phyloP scores from a whole-genome alignment of 2,329 filamentous ascomycete species.

The Hawksworthiomyces lignivorus region DNA sequence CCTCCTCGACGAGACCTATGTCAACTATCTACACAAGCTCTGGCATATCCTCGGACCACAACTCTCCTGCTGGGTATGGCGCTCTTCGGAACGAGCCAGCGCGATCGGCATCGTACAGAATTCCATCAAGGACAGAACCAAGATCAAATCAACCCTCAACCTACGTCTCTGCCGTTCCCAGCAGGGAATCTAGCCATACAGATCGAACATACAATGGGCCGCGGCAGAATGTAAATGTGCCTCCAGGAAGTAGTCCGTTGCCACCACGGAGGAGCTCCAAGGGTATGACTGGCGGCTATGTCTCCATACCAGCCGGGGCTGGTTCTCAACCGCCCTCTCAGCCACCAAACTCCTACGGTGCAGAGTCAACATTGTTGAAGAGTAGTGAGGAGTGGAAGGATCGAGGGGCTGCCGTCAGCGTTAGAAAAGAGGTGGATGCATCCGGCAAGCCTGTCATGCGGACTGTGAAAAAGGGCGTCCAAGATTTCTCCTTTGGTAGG shows the following conservation, averaged over 20 bases:
- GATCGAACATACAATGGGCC: constrained; percentile 24
- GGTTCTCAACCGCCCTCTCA: constrained; percentile 21
- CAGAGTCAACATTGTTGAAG: constrained; percentile 35
- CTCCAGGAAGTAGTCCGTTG: constrained; percentile 51
- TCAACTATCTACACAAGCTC: constrained; percentile 24
- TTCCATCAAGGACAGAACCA: constrained; percentile 50
- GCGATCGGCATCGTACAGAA: constrained; percentile 47
- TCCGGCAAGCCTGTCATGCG: constrained; percentile 75
- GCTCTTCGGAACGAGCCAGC: constrained; percentile 49
- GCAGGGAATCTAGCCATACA: constrained; percentile 53
- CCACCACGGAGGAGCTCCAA: constrained; percentile 73
- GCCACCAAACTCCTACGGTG: constrained; percentile 22
- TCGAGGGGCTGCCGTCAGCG: constrained; percentile 76
- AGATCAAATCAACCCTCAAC: constrained; percentile 43
- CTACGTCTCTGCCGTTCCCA: constrained; percentile 53
- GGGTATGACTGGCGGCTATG: constrained; percentile 54
- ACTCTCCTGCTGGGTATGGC: constrained; percentile 10
- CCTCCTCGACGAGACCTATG: constrained; percentile 22
- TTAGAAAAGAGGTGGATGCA: constrained; percentile 76
- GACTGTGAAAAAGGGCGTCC: constrained; percentile 91
- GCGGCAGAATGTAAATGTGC: constrained; percentile 39
- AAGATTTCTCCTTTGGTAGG: constrained; percentile 89
- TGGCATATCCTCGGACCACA: constrained; percentile 16
- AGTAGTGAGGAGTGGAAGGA: constrained; percentile 96
- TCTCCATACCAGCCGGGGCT: constrained; percentile 24